Conservation (phyloP, 208 protist genomes). For the Blastocrithidia nonstop region DNA sequence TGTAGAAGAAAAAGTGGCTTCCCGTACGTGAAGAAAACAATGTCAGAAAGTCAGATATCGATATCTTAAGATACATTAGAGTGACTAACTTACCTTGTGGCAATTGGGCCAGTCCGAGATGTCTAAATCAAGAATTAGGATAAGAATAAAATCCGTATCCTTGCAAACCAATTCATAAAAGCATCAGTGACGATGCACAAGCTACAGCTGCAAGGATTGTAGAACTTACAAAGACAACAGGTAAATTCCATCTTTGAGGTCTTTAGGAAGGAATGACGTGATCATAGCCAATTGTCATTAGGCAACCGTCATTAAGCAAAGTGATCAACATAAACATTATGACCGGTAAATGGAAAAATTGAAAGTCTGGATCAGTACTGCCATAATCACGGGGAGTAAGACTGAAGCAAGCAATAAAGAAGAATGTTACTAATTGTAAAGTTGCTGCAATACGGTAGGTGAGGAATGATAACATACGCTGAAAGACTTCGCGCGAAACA, state of each 20-base stretch:
- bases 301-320: slow-evolving; percentile 61
- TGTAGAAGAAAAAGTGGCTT: slow-evolving; percentile 50
- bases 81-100: slow-evolving; percentile 63
- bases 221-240: slow-evolving; percentile 37
- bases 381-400: slow-evolving; percentile 49
- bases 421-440: slow-evolving; percentile 71
- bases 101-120: slow-evolving; percentile 42
- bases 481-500: slow-evolving; percentile 87
- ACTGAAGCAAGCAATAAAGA: too few species aligned
- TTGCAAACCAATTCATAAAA: slow-evolving; percentile 47
- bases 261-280: slow-evolving; percentile 26
- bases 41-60: slow-evolving; percentile 81
- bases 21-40: slow-evolving; percentile 82
- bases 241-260: slow-evolving; percentile 56
- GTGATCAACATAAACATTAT: slow-evolving; percentile 88
- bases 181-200: slow-evolving; percentile 45
- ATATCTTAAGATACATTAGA: slow-evolving; percentile 81
- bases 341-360: slow-evolving; percentile 76
- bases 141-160: slow-evolving; percentile 22
- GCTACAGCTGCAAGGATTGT: slow-evolving; percentile 43
- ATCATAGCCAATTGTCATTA: slow-evolving; percentile 69
- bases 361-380: slow-evolving; percentile 36
- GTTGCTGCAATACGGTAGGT: slow-evolving; percentile 72
- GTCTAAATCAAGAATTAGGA: slow-evolving; percentile 32
- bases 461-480: slow-evolving; percentile 85